These are phyloP conservation scores for Cubamyces sp. DNA, from an alignment of 768 basidiomycete species.

Conservation along the genomic window DNA sequence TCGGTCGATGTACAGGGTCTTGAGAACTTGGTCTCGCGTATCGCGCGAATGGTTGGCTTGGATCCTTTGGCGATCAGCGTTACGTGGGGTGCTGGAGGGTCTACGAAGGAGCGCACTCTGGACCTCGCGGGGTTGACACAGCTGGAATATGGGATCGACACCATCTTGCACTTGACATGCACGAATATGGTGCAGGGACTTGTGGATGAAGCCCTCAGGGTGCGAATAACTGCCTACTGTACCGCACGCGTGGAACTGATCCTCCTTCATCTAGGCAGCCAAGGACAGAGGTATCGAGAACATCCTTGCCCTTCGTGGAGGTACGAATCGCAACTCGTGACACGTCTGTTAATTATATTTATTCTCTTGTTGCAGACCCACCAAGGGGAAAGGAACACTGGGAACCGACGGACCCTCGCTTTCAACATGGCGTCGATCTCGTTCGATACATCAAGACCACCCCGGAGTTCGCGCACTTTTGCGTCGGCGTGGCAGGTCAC, in stretches of 20 bases:
- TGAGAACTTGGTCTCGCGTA: conserved; percentile 87
- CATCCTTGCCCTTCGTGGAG: conserved; percentile 91
- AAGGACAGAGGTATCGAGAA: conserved; percentile 85
- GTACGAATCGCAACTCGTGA: conserved; percentile 42
- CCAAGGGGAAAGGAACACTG: conserved; percentile 94
- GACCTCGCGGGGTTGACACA: conserved; percentile 85
- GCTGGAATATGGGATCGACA: conserved; percentile 75
- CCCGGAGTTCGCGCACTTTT: conserved; percentile 83
- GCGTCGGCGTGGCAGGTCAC: conserved; percentile 91
- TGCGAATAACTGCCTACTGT: conserved; percentile 39
- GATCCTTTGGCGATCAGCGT: conserved; percentile 86
- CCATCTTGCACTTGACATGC: conserved; percentile 93
- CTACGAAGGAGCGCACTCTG: conserved; percentile 84
- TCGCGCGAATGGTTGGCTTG: conserved; percentile 77
- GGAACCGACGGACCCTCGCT: conserved; percentile 82
- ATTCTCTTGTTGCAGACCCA: conserved; percentile 60
- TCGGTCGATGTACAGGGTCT: conserved; percentile 63
- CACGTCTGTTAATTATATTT: neutral
- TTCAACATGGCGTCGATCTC: conserved; percentile 86
- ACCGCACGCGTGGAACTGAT: neutral
- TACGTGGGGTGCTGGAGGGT: conserved; percentile 98
- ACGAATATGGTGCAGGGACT: conserved; percentile 93
- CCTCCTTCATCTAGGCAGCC: conserved; percentile 54
- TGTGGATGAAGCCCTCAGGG: conserved; percentile 84
- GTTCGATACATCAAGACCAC: conserved; percentile 84